phyloP scores from a whole-genome alignment of 1,284 basidiomycete species.

The Taiwanofungus camphoratus region DNA sequence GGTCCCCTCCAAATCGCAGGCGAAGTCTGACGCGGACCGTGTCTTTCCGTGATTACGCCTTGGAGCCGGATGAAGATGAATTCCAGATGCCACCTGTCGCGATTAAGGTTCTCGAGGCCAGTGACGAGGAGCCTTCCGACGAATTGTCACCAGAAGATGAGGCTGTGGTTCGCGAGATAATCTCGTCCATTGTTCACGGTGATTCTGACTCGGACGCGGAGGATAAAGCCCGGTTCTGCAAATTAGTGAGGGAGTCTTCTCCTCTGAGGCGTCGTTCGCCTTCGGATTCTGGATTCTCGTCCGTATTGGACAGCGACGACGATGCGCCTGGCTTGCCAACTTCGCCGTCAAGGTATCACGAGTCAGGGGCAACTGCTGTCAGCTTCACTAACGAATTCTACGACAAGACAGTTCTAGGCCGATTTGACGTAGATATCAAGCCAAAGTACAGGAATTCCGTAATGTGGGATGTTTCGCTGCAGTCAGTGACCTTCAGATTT shows the following conservation, averaged over 20 bases:
- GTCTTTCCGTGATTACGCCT: no score
- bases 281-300: neutral
- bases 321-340: neutral
- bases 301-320: neutral
- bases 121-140: neutral
- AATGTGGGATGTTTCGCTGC: constrained; percentile 5
- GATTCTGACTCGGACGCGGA: neutral
- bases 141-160: neutral
- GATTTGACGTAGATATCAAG: constrained; percentile 5
- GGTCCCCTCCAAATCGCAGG: no score
- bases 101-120: neutral
- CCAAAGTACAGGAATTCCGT: neutral
- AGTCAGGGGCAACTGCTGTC: neutral
- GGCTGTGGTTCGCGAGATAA: neutral
- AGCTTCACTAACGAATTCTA: neutral
- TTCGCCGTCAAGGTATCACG: neutral
- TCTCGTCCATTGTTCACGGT: neutral
- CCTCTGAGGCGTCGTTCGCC: neutral
- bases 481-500: neutral
- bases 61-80: no score
- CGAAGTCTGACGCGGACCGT: no score
- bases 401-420: neutral
- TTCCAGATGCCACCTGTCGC: no score
- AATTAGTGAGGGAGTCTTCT: no score
- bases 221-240: neutral